phyloP scores from a whole-genome alignment of 345 rosid species.

The Capsella bursapastoris region DNA sequence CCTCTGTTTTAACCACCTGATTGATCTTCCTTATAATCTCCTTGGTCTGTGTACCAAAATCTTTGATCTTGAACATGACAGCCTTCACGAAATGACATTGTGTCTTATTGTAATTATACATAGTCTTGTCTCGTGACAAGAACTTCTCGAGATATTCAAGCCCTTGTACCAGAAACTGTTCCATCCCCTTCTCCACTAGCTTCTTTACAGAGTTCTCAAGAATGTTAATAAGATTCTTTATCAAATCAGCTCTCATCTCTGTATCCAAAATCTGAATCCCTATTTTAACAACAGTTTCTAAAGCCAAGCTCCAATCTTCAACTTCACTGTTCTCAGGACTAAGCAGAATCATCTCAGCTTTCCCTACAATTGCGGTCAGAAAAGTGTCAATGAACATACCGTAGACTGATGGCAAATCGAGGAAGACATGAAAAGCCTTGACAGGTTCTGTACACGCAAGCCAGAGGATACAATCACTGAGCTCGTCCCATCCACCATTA shows the following conservation, averaged over 20 bases:
- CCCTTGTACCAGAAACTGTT: constrained; percentile 2
- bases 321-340: background rate
- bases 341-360: background rate
- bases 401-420: background rate
- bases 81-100: background rate
- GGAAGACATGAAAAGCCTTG: constrained; percentile 2
- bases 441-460: background rate
- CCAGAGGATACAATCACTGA: constrained; percentile 20
- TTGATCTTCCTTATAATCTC: background rate
- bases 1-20: background rate
- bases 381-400: background rate
- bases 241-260: background rate
- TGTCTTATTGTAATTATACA: background rate
- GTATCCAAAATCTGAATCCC: background rate
- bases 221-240: background rate
- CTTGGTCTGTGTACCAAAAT: background rate
- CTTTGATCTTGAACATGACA: constrained; percentile 5
- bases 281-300: background rate
- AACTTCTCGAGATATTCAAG: constrained; percentile 9
- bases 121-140: background rate
- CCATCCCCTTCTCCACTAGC: constrained; percentile 6
- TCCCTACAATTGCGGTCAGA: background rate
- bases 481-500: constrained; percentile 14
- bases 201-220: background rate
- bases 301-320: constrained; percentile 22